phyloP scores from a whole-genome alignment of 495 filamentous ascomycete species.

The Penicillium macrosclerotiorum region DNA sequence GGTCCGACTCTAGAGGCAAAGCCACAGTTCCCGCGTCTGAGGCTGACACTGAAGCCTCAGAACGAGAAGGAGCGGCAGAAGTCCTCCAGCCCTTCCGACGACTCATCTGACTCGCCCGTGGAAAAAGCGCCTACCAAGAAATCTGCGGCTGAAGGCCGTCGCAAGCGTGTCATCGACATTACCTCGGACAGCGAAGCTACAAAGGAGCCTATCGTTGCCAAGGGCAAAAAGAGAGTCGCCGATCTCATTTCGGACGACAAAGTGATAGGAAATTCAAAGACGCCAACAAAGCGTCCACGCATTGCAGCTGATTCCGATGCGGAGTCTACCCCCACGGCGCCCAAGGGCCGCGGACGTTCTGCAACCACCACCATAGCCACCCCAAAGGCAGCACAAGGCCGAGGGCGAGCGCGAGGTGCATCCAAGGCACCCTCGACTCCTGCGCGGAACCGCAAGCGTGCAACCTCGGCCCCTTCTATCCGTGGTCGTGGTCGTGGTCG shows the following conservation, averaged over 20 bases:
- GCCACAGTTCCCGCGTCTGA: constrained; percentile 15
- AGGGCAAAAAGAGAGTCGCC: constrained; percentile 9
- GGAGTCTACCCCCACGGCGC: neutral
- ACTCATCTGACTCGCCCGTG: too few species aligned
- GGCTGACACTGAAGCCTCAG: constrained; percentile 16
- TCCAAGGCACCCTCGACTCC: too few species aligned
- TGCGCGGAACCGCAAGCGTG: too few species aligned
- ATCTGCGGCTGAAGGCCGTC: neutral
- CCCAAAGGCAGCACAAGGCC: neutral
- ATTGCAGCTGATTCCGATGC: neutral
- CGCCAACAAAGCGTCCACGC: neutral
- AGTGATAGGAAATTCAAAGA: neutral
- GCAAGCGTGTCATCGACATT: neutral
- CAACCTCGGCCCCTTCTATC: too few species aligned
- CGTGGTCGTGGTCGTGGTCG: neutral
- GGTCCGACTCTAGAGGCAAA: neutral
- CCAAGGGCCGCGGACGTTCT: neutral
- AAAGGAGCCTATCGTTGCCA: neutral
- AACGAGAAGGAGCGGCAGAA: constrained; percentile 3
- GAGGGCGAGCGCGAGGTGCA: neutral
- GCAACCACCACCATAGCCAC: neutral
- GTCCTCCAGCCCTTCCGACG: neutral
- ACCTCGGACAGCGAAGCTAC: neutral
- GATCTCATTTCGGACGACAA: neutral
- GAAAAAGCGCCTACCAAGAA: too few species aligned